Evolutionary conservation across 768 basidiomycete genomes (phyloP), one percentile per base, ranked within the genome.

Genomic region (Lentinula raphanica): DNA sequence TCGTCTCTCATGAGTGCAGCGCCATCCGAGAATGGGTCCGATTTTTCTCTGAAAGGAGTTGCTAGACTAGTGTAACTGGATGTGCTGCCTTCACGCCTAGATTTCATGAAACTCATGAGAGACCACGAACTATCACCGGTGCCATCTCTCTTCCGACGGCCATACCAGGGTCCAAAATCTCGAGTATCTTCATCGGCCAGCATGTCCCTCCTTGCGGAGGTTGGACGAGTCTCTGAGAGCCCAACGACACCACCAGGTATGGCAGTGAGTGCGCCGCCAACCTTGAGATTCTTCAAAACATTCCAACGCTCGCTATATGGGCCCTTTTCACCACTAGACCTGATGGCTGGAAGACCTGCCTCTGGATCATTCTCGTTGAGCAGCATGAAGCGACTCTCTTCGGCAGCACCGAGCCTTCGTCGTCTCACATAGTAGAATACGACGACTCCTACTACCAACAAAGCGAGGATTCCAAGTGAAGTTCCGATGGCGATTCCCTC

Each of bases 151-250:
- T 69, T 23, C 28, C 65, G 44, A 56, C 60, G 60, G 5, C 63
- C 64, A 46, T 62, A 62, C 61, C 69, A 62, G 56, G 39, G 58
- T 44, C 63, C 64, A 40, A 87, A 83, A 15, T 82, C 78, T 8
- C 77, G 74, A 2, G 78, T 75, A 63, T 91, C 90, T 69, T 91
- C 90, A 56, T 92, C 88, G 3, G 83, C 87, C 32, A 91, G 79
- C 81, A 92, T 90, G 66, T 92, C 88, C 29, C 79, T 77, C 29
- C 89, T 77, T 55, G 75, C 62, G 12, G 58, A 58, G 17, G 62
- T 48, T 63, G 23, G 64, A 62, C 51, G 66, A 56, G 59, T 67
- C 64, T 48, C 67, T 62, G 23, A 36, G 1, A 57, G 35, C 7
- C 56, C 56, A 25, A 57, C 46, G 13, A 56, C 44, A 32, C 54